Percentiles rank a stretch among this genome's conserved stretches.
Evolutionary conservation across 257 asterid species (phyloP).

Genomic region (Catharanthus roseus): DNA sequence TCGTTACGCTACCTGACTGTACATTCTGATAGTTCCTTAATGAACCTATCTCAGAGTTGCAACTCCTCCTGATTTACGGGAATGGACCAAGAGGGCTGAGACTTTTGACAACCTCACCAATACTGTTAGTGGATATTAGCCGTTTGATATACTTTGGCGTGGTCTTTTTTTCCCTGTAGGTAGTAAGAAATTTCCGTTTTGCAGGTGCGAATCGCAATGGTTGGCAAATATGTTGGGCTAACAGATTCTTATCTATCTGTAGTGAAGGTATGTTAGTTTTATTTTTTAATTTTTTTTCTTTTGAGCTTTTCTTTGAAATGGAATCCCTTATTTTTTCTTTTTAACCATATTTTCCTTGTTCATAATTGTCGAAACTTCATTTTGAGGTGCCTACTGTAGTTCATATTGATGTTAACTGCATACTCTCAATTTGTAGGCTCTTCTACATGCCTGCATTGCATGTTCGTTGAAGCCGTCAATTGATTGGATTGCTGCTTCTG

Average conservation of each 20-base stretch:
- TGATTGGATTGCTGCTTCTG: constrained; percentile 99
- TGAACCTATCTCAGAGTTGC: constrained; percentile 56
- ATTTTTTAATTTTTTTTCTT: not conserved
- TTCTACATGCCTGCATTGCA: constrained; percentile 86
- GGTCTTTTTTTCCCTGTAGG: not conserved
- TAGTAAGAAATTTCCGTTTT: constrained; percentile 22
- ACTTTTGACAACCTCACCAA: constrained; percentile 72
- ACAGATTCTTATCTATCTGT: constrained; percentile 94
- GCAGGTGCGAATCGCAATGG: constrained; percentile 95
- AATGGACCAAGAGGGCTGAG: constrained; percentile 91
- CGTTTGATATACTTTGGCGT: not conserved
- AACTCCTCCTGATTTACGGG: constrained; percentile 58
- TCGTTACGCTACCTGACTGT: not conserved
- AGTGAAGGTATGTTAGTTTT: constrained; percentile 55
- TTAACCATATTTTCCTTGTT: not conserved
- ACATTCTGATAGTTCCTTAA: constrained; percentile 20
- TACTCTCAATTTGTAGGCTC: constrained; percentile 54
- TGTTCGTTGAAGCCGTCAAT: constrained; percentile 77
- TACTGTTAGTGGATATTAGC: constrained; percentile 52
- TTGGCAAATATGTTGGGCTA: constrained; percentile 95
- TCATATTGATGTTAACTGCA: not conserved
- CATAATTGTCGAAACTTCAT: not conserved
- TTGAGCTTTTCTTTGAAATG: not conserved
- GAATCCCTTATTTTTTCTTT: not conserved
- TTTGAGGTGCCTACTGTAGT: not conserved